Conservation (phyloP, 2,329 filamentous ascomycete species). For the Alternaria consortialis region DNA sequence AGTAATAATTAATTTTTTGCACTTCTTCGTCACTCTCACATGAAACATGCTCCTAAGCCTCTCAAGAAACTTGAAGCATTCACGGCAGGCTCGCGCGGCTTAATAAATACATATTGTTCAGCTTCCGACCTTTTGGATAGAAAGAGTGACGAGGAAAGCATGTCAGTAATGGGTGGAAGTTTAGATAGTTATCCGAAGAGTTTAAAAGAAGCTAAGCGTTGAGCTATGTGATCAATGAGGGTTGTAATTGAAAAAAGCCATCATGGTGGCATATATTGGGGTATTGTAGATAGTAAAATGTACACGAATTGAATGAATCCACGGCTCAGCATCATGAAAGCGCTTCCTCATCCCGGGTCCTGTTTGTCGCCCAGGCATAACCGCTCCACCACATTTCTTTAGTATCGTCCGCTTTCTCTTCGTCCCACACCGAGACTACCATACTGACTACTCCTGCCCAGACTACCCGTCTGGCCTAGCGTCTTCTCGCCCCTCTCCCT, state of each 20-base stretch:
- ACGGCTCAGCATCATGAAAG: neutral
- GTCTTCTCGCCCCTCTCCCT: slow-evolving; percentile 20
- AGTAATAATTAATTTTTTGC: neutral
- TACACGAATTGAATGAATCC: neutral
- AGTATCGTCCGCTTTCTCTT: slow-evolving; percentile 41
- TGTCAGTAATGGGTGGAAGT: rapidly evolving
- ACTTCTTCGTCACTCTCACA: neutral
- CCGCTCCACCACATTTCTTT: neutral
- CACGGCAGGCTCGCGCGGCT: neutral
- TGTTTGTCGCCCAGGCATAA: neutral
- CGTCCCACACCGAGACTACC: slow-evolving; percentile 34
- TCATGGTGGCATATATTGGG: slow-evolving; percentile 5
- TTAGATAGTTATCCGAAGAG: neutral
- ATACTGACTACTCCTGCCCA: slow-evolving; percentile 34
- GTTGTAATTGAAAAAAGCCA: neutral
- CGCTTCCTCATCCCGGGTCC: neutral
- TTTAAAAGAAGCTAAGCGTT: neutral
- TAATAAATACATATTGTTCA: no score
- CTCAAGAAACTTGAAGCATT: neutral
- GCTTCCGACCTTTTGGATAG: no score
- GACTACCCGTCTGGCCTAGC: slow-evolving; percentile 26
- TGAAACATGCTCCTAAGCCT: neutral
- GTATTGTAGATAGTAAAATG: slow-evolving; percentile 7
- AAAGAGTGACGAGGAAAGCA: neutral
- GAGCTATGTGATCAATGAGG: neutral